Base-by-base conservation (phyloP, 768 basidiomycete species). In the Lactifluus volemus region DNA sequence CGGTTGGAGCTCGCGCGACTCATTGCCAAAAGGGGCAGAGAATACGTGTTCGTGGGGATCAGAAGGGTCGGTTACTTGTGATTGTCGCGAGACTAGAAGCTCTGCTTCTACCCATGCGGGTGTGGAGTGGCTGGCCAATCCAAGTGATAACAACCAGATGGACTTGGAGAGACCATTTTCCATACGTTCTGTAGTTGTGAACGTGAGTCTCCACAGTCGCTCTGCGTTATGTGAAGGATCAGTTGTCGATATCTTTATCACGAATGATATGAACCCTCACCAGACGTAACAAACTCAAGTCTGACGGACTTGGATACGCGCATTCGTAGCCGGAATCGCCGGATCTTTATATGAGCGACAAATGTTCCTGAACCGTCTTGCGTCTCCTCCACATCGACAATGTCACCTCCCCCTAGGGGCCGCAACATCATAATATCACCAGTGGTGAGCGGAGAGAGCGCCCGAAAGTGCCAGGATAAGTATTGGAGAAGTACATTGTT, bases 261-360 rank as follows among this genome's bases (percentile, higher is more conserved):
- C 0, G 21, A 25, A 17, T 10, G 38, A 39, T 2, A 32, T 25
- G 36, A 48, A 38, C 7, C 19, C 73, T 15, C 59, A 79, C 80
- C 79, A 73, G 75, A 71, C 1, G 87, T 85, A 61, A 88, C 85
- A 61, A 89, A 88, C 61, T 89, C 86, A 15, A 86, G 65, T 7
- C 63, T 67, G 32, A 89, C 77, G 19, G 72, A 59, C 58, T 79
- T 79, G n/a, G 81, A 77, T 15, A 87, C 78, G 21, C 80, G 74
- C 86, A 89, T 85, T 15, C 88, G 77, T 66, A 81, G 82, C 69
- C 86, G 85, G 69, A 88, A 89, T 53, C 80, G 75, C 29, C 78
- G 76, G 25, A 85, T 75, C 34, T 73, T 73, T 55, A 87, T 77
- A 29, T 76, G 70, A 5, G 77, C 81, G 0, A 76, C 76, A 61